Conservation (phyloP, 768 basidiomycete species). For the Macrolepiota fuliginosa region DNA sequence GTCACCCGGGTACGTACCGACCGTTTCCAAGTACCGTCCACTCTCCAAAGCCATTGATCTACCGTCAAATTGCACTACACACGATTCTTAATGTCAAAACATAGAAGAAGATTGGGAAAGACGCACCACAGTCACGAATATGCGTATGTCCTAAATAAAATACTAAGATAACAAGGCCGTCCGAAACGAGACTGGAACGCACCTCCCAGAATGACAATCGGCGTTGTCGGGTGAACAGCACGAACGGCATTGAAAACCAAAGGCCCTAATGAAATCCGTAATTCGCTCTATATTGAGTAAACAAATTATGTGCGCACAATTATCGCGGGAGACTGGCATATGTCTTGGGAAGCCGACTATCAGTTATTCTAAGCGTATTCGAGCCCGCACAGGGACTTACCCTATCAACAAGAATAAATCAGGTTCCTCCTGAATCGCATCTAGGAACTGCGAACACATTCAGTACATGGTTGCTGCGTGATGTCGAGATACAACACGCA, state of each 20-base stretch:
- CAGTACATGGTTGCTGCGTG: too few species aligned
- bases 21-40: slow-evolving; percentile 92
- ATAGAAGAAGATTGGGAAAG: background rate
- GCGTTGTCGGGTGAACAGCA: slow-evolving; percentile 66
- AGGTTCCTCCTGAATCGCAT: slow-evolving; percentile 77
- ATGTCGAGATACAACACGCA: slow-evolving; percentile 22
- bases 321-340: slow-evolving; percentile 53
- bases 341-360: slow-evolving; percentile 44
- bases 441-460: slow-evolving; percentile 50
- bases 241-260: slow-evolving; percentile 73
- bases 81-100: background rate
- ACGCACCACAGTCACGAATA: slow-evolving; percentile 74
- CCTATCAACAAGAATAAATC: slow-evolving; percentile 79
- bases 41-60: slow-evolving; percentile 78
- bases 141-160: slow-evolving; percentile 60
- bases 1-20: slow-evolving; percentile 47
- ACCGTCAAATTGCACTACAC: slow-evolving; percentile 60
- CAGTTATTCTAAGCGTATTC: background rate
- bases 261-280: slow-evolving; percentile 48
- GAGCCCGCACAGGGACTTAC: slow-evolving; percentile 30
- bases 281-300: background rate
- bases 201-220: slow-evolving; percentile 83
- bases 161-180: background rate
- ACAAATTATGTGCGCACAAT: too few species aligned
- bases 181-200: slow-evolving; percentile 4